These are phyloP conservation scores for Fraxinus velutina DNA, from an alignment of 305 asterid species.

Conservation along the genomic window DNA sequence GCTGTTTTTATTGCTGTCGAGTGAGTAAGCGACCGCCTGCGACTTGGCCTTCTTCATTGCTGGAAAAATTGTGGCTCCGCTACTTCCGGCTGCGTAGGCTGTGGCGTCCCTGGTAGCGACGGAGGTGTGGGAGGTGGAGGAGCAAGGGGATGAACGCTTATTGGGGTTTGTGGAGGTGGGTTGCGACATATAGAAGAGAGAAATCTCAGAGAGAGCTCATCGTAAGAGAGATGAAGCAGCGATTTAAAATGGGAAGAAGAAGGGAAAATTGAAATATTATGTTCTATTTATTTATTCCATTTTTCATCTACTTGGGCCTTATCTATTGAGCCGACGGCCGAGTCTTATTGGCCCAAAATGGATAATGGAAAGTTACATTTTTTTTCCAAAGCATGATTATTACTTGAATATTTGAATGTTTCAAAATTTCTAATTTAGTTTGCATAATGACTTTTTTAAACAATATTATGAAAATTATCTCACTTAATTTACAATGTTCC, in stretches of 20 bases:
- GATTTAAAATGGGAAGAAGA: neutral
- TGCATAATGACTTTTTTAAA: too few species aligned
- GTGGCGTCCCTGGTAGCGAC: conserved; percentile 11
- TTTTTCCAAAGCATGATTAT: neutral
- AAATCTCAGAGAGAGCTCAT: conserved; percentile 48
- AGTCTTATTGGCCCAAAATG: neutral
- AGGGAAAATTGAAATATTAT: neutral
- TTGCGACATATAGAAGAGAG: conserved; percentile 57
- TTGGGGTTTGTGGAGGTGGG: conserved; percentile 43
- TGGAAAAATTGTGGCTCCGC: conserved; percentile 33
- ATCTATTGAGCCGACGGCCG: neutral
- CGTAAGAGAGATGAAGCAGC: conserved; percentile 19
- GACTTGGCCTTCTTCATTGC: conserved; percentile 67
- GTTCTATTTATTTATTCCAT: neutral
- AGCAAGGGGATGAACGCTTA: conserved; percentile 45
- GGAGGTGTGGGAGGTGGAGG: conserved; percentile 24
- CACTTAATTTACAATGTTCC: neutral
- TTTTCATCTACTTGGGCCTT: neutral
- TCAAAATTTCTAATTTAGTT: neutral
- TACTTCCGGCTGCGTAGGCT: conserved; percentile 16
- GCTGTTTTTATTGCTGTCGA: conserved; percentile 42
- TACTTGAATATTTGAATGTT: neutral
- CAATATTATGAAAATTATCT: neutral
- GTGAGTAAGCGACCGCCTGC: conserved; percentile 45
- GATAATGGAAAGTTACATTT: neutral